A percentile compares a stretch with the other conserved stretches of the same genome.
These are phyloP conservation scores for Colletotrichum plurivorum DNA, from an alignment of 2,329 filamentous ascomycete genomes.

Conservation along the genomic window DNA sequence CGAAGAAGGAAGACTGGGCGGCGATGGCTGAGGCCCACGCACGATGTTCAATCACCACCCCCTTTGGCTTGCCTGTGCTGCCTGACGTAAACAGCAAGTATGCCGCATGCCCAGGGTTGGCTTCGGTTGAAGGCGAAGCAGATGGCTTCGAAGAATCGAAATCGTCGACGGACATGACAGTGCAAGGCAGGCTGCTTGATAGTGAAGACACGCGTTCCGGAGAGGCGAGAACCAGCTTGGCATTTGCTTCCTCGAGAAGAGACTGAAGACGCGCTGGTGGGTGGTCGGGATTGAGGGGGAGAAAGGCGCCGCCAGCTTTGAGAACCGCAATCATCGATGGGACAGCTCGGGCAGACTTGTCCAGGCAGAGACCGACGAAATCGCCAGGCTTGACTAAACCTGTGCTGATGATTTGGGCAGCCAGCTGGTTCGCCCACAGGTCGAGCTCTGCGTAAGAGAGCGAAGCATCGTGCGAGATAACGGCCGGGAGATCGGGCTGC, in stretches of 20 bases:
- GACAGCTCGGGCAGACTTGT: constrained; percentile 18
- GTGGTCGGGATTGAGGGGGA: constrained; percentile 17
- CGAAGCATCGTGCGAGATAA: constrained; percentile 15
- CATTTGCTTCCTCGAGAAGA: constrained; percentile 18
- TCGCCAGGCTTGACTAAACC: constrained; percentile 6
- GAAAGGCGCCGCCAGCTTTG: constrained; percentile 23
- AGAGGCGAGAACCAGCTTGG: constrained; percentile 20
- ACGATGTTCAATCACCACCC: constrained; percentile 42
- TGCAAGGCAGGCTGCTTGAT: not conserved
- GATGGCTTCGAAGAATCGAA: not conserved
- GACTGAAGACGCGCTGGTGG: constrained; percentile 12
- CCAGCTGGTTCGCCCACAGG: constrained; percentile 18
- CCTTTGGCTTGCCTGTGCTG: constrained; percentile 46
- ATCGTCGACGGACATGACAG: constrained; percentile 29
- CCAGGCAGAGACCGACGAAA: constrained; percentile 14
- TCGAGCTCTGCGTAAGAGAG: constrained; percentile 3
- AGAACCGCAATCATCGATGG: constrained; percentile 12
- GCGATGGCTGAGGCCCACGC: constrained; percentile 18
- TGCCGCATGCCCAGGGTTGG: constrained; percentile 24
- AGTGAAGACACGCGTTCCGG: not conserved
- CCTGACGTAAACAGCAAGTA: constrained; percentile 47
- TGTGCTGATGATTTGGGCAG: not conserved
- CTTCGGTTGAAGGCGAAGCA: not conserved
- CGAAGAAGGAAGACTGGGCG: constrained; percentile 1
- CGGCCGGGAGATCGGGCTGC: not conserved